These are phyloP conservation scores for Yamadazyma scolyti DNA, from an alignment of 805 yeast species.

Conservation along the genomic window DNA sequence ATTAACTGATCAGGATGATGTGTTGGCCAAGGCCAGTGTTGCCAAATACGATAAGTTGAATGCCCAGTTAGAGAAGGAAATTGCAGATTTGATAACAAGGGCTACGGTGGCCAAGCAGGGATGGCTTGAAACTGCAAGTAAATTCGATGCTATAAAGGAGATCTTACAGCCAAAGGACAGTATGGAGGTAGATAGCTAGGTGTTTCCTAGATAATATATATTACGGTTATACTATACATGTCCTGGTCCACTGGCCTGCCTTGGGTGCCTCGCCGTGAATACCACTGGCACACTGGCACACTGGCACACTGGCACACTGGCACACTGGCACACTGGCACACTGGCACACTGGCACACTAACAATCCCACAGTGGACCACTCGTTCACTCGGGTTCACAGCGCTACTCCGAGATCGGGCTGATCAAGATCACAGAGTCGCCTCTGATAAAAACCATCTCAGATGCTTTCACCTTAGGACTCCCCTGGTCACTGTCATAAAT, in stretches of 20 bases:
- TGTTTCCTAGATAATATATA: too few species aligned
- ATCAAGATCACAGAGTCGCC: conserved; percentile 96
- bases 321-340: too few species aligned
- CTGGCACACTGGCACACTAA: too few species aligned
- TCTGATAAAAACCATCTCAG: conserved; percentile 91
- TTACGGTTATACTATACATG: too few species aligned
- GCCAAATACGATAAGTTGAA: conserved; percentile 32
- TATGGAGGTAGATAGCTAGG: conserved; percentile 2
- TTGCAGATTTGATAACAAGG: conserved; percentile 25
- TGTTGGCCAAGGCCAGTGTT: conserved; percentile 10
- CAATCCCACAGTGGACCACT: too few species aligned
- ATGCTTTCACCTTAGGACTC: conserved; percentile 47
- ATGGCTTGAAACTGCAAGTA: conserved; percentile 33
- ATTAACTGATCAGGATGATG: conserved; percentile 7
- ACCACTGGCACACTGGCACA: too few species aligned
- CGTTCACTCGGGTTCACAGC: too few species aligned
- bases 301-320: too few species aligned
- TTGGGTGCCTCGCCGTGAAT: too few species aligned
- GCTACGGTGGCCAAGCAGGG: conserved; percentile 29
- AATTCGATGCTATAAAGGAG: conserved; percentile 24
- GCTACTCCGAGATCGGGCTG: too few species aligned
- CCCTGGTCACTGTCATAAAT: conserved; percentile 51
- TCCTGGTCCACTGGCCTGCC: too few species aligned
- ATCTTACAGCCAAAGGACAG: conserved; percentile 11
- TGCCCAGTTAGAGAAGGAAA: conserved; percentile 18